Evolutionary conservation across 306 rosid genomes (phyloP).

Genomic region (Quercus bicolor): DNA sequence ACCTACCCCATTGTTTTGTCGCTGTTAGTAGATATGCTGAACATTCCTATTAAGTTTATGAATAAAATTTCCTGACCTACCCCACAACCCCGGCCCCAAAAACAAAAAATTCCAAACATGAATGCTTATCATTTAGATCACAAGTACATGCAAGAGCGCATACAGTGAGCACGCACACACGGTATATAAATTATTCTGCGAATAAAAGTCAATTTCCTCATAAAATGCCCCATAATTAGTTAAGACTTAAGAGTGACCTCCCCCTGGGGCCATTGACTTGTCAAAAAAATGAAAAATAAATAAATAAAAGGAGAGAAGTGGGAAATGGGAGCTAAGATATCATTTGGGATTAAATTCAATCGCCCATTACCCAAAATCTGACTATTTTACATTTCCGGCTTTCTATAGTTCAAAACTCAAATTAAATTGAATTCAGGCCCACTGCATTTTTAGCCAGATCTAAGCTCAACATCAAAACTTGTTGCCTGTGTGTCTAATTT

Average conservation of each 20-base stretch:
- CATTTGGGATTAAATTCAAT: slow-evolving; percentile 11
- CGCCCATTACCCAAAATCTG: slow-evolving; percentile 21
- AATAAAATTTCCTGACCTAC: too few relatives aligned
- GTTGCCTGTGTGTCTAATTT: background rate
- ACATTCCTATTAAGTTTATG: too few relatives aligned
- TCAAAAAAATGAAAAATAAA: background rate
- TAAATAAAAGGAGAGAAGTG: too few relatives aligned
- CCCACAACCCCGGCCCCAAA: too few relatives aligned
- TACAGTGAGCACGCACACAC: too few relatives aligned
- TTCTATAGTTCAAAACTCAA: slow-evolving; percentile 23
- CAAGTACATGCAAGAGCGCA: background rate
- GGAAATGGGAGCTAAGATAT: background rate
- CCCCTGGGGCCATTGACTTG: background rate
- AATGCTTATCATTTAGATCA: too few relatives aligned
- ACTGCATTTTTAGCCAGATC: slow-evolving; percentile 13
- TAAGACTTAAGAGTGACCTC: background rate
- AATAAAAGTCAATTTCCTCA: slow-evolving; percentile 24
- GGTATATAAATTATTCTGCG: background rate
- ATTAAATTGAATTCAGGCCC: slow-evolving; percentile 8
- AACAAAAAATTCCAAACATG: too few relatives aligned
- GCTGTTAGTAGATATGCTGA: too few relatives aligned
- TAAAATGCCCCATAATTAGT: background rate
- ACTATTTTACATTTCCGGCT: slow-evolving; percentile 36
- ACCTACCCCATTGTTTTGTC: too few relatives aligned
- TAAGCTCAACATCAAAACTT: slow-evolving; percentile 10